Evolutionary conservation across 257 asterid genomes (phyloP).

Genomic region (Voacanga thouarsii): DNA sequence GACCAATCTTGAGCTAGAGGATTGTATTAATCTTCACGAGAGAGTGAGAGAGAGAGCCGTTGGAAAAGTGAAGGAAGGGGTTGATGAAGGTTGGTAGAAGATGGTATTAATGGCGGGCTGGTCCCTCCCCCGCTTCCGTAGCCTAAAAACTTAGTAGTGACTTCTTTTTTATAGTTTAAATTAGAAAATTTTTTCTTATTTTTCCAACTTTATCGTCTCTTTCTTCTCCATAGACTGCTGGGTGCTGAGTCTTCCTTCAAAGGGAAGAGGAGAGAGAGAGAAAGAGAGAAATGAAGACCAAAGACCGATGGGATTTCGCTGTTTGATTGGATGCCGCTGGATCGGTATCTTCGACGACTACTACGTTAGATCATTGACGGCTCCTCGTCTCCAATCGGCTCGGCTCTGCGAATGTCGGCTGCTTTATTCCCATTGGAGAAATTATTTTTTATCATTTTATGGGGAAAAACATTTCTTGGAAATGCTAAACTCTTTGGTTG

Average conservation of each 20-base stretch:
- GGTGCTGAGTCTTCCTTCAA: not conserved
- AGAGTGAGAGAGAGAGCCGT: not conserved
- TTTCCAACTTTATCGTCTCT: not conserved
- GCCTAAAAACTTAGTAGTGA: not conserved
- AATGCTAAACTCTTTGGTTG: not conserved
- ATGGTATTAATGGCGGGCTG: constrained; percentile 26
- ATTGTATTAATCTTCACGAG: not conserved
- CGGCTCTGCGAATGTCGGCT: not conserved
- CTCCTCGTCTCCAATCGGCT: not conserved
- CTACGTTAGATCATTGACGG: not conserved
- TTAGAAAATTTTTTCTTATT: not conserved
- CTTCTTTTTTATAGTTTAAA: not conserved
- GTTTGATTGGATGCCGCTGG: constrained; percentile 15
- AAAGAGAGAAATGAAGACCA: not conserved
- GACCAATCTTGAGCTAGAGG: no score
- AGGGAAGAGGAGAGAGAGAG: not conserved
- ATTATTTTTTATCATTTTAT: no score
- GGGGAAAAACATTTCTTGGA: not conserved
- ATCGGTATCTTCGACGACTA: not conserved
- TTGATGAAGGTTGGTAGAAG: constrained; percentile 18
- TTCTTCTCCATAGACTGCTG: constrained; percentile 13
- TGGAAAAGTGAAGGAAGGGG: constrained; percentile 1
- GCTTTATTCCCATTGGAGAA: no score
- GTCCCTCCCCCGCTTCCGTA: constrained; percentile 7
- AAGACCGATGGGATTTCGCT: not conserved